Evolutionary conservation across 2,329 filamentous ascomycete genomes (phyloP).

Genomic region (Fusarium algeriense): DNA sequence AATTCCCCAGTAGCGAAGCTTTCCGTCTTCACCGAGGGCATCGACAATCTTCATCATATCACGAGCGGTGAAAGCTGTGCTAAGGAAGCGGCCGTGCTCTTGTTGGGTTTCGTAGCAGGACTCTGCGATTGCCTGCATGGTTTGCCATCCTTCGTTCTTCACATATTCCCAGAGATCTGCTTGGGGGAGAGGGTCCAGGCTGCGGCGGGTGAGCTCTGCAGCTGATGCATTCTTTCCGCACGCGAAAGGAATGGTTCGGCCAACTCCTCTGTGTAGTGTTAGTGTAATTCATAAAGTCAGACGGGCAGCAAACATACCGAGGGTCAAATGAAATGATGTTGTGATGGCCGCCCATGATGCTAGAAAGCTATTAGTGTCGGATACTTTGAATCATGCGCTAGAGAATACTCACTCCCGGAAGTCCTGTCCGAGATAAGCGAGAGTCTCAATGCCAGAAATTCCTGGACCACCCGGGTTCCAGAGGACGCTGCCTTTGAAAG

Average conservation of each 20-base stretch:
- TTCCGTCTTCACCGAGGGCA: conserved; percentile 51
- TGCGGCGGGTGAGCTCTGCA: conserved; percentile 13
- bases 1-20: conserved; percentile 53
- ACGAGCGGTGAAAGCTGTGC: conserved; percentile 53
- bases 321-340: conserved; percentile 39
- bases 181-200: conserved; percentile 1
- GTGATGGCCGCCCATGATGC: conserved; percentile 31
- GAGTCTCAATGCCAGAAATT: conserved; percentile 25
- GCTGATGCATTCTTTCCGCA: conserved; percentile 5
- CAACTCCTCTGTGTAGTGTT: conserved; percentile 17
- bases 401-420: conserved; percentile 10
- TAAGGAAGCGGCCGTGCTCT: conserved; percentile 46
- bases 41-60: conserved; percentile 57
- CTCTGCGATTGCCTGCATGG: conserved; percentile 6
- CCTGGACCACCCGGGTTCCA: conserved; percentile 56
- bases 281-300: background rate
- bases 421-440: conserved; percentile 23
- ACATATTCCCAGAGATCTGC: conserved; percentile 23
- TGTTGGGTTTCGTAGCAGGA: conserved; percentile 46
- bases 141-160: conserved; percentile 12
- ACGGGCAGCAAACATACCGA: conserved; percentile 17
- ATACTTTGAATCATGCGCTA: rapidly evolving
- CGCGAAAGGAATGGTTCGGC: conserved; percentile 35
- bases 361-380: background rate
- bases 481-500: conserved; percentile 53